Percentiles rank a stretch among this genome's conserved stretches.
Conservation (phyloP, 208 protist species). For the Trypanosoma boissoni region DNA sequence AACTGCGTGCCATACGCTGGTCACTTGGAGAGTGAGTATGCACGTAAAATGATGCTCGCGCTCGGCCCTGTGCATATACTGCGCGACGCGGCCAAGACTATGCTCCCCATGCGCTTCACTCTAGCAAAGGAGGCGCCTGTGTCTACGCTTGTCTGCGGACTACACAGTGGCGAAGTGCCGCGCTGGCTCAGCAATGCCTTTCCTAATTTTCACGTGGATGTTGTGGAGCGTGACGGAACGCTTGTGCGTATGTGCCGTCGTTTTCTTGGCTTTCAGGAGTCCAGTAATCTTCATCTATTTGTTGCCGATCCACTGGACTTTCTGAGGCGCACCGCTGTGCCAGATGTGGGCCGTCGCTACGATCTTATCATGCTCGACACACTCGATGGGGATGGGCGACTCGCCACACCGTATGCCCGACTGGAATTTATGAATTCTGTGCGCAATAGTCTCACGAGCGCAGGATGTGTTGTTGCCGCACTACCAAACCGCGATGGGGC, state of each 20-base stretch:
- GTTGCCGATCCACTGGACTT: slow-evolving; percentile 69
- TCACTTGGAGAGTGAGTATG: slow-evolving; percentile 72
- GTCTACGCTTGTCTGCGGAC: slow-evolving; percentile 73
- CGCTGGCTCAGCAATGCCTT: slow-evolving; percentile 79
- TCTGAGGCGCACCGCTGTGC: slow-evolving; percentile 40
- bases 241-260: slow-evolving; percentile 70
- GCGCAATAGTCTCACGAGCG: slow-evolving; percentile 56
- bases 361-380: slow-evolving; percentile 78
- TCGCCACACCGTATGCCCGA: slow-evolving; percentile 67
- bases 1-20: slow-evolving; percentile 79
- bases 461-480: slow-evolving; percentile 62
- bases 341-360: slow-evolving; percentile 33
- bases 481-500: slow-evolving; percentile 71
- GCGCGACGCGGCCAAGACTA: slow-evolving; percentile 56
- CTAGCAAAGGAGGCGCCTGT: slow-evolving; percentile 59
- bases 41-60: slow-evolving; percentile 80
- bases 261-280: slow-evolving; percentile 82
- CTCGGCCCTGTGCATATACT: slow-evolving; percentile 82
- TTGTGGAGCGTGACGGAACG: slow-evolving; percentile 82
- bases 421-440: slow-evolving; percentile 79
- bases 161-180: slow-evolving; percentile 79
- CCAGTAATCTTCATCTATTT: slow-evolving; percentile 55
- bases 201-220: slow-evolving; percentile 82
- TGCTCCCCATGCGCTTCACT: slow-evolving; percentile 69
- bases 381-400: slow-evolving; percentile 60